phyloP scores from a whole-genome alignment of 2,329 filamentous ascomycete species.

The Cytospora piceae region DNA sequence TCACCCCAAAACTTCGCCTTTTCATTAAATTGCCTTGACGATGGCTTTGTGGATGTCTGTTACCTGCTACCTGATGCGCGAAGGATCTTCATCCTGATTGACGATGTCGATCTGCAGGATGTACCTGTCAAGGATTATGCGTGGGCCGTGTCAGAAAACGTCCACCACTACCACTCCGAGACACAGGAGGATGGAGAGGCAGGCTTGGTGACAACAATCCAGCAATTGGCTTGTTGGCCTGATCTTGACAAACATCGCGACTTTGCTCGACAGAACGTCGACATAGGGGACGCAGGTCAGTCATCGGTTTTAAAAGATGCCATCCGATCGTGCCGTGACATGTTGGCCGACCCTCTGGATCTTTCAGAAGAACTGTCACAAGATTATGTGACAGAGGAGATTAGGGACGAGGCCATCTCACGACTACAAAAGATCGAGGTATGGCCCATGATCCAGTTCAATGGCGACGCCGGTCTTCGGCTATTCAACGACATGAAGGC shows the following conservation, averaged over 20 bases:
- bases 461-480: slow-evolving; percentile 25
- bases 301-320: neutral
- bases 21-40: neutral
- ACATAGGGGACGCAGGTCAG: neutral
- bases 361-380: neutral
- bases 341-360: neutral
- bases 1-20: slow-evolving; percentile 1
- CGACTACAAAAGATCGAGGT: slow-evolving; percentile 29
- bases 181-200: slow-evolving; percentile 34
- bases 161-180: slow-evolving; percentile 37
- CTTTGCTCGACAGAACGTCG: slow-evolving; percentile 34
- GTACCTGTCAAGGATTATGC: slow-evolving; percentile 21
- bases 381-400: neutral
- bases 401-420: neutral
- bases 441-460: slow-evolving; percentile 41
- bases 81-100: slow-evolving; percentile 16
- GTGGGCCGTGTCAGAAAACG: slow-evolving; percentile 41
- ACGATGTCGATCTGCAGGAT: neutral
- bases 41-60: slow-evolving; percentile 14
- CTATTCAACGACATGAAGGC: slow-evolving; percentile 29
- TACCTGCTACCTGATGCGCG: slow-evolving; percentile 10
- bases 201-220: slow-evolving; percentile 35
- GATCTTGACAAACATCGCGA: slow-evolving; percentile 38
- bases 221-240: slow-evolving; percentile 41
- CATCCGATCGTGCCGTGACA: neutral